Base-by-base conservation (phyloP, 73 alveolate species). In the Blepharisma japonicum region DNA sequence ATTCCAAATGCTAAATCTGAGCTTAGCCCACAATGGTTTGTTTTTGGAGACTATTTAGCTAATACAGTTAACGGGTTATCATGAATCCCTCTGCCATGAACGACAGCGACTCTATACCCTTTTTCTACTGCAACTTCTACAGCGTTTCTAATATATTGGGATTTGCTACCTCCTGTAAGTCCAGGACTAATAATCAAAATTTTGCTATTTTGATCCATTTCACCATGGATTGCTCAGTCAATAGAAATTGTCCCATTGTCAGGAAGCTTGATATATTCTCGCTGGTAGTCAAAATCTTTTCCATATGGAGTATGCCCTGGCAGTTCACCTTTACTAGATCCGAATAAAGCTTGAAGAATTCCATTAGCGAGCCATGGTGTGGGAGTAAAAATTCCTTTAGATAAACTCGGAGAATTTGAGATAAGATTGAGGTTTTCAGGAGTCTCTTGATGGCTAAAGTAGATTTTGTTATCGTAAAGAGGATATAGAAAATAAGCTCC, bases 31-130 rank as follows among this genome's bases (percentile, higher is more conserved):
- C n/a, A 14, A 25, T 25, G 11, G 23, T 18, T 8, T n/a, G 46
- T 25, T 61, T 25, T 14, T 14, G 47, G 18, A 25, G 74, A 14
- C 74, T 61, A 25, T 9, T 20, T 61, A 61, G 46, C 14, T 14
- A 25, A 14, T 25, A 61, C 80, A 38, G 21, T 25, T 39, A 70
- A 39, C n/a, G 23, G 55, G 50, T 11, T 25, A 45, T 45, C 71
- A 18, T 11, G n/a, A 70, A 70, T 70, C 14, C 80, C 80, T 70
- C 80, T 25, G 80, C 66, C 66, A 70, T 70, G 56, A 4, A 70
- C n/a, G 1, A 70, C 80, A 39, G 66, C 56, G 20, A 70, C 80
- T 70, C 32, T 45, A 25, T 14, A 45, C 20, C 80, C 80, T 47
- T 45, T 70, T 45, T 38, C 46, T 54, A 38, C n/a, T 1, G 80